Evolutionary conservation across 345 rosid genomes (phyloP), one percentile per base, ranked within the genome.

Genomic region (Isatis tinctoria): DNA sequence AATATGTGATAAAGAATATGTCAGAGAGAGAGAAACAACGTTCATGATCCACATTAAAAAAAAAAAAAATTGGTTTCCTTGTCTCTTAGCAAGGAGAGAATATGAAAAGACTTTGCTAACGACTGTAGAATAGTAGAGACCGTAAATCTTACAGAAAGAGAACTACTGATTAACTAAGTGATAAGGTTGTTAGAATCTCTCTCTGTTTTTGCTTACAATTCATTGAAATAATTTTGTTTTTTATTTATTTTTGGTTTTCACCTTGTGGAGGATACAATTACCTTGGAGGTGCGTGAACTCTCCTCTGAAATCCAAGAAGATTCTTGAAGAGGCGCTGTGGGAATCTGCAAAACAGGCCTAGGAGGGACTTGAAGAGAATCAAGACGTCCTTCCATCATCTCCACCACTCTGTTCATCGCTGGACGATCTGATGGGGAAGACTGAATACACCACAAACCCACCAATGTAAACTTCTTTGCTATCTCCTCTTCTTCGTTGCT

Each of bases 371-470:
- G 35, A 36, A 78, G 20, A 5, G 57, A 44, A 26, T 78, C 51
- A 0, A 72, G n/a, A n/a, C 17, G 56, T 16, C 84, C 78, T 68
- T 78, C 82, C 67, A 78, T 70, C 82, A 78, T 82, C 52, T 78
- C 78, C 33, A 78, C 66, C 2, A 82, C 80, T 48, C 43, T 67
- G 3, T n/a, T 67, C 73, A 78, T 73, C 0, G 78, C 8, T 12
- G 82, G 82, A 0, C 74, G 56, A 43, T 78, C 45, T 16, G 57
- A 18, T 76, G 83, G 86, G 5, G 4, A 62, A 13, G 76, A 22
- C 43, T 83, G 82, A 54, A 81, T 81, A 63, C 80, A 76, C 78
- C 80, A 83, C 47, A 81, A 37, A n/a, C 78, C 70, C 9, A 79
- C 80, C 14, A 78, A 0, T 0, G 60, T 74, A 74, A 81, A 61